Evolutionary conservation across 2,329 filamentous ascomycete species (phyloP).

Genomic region (Alternaria triticina): DNA sequence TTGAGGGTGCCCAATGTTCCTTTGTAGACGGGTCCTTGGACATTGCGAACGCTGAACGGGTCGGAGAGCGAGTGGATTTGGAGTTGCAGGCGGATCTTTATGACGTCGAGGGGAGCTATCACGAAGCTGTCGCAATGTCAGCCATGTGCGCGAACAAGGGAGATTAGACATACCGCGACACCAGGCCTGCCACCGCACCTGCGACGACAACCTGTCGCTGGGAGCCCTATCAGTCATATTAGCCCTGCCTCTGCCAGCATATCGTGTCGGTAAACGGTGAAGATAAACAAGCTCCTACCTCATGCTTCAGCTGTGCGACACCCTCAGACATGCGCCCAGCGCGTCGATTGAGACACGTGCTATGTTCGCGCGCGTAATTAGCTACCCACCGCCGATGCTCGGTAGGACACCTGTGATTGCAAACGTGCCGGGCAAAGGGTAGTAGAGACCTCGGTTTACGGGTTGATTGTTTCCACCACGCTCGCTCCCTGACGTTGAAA

Average conservation of each 20-base stretch:
- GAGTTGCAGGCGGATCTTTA: conserved; percentile 97
- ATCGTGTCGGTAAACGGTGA: not conserved
- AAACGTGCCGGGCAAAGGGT: conserved; percentile 24
- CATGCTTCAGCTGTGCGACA: conserved; percentile 71
- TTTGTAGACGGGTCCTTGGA: conserved; percentile 65
- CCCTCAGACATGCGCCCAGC: conserved; percentile 68
- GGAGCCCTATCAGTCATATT: conserved; percentile 60
- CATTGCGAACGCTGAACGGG: conserved; percentile 63
- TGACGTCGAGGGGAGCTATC: conserved; percentile 92
- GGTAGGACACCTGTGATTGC: conserved; percentile 10
- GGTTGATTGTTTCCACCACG: conserved; percentile 17
- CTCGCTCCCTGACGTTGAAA: conserved; percentile 24
- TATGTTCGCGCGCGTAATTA: conserved; percentile 9
- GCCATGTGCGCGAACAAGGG: not conserved
- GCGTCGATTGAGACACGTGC: conserved; percentile 30
- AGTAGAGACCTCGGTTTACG: conserved; percentile 24
- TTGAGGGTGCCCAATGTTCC: conserved; percentile 78
- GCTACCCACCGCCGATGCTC: conserved; percentile 17
- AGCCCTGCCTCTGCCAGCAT: not conserved
- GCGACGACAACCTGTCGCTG: conserved; percentile 69
- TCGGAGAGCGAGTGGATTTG: conserved; percentile 85
- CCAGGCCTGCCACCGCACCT: conserved; percentile 77
- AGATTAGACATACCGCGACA: conserved; percentile 73
- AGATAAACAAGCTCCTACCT: conserved; percentile 53
- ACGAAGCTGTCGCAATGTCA: conserved; percentile 69